These are phyloP conservation scores for Poronia punctata DNA, from an alignment of 495 filamentous ascomycete genomes.

Conservation along the genomic window DNA sequence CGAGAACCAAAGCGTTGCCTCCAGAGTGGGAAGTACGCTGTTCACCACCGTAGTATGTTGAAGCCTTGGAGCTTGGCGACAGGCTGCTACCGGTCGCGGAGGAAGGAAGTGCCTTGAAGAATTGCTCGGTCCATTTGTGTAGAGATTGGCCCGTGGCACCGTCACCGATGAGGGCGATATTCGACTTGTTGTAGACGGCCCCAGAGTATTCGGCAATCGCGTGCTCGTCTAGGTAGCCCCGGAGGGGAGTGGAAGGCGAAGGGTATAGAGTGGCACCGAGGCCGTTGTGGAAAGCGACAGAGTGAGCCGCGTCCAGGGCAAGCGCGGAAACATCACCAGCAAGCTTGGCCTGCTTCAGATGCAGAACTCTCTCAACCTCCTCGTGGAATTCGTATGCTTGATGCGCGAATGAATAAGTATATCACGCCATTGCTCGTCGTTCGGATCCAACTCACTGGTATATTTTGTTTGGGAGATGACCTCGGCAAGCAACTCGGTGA, in stretches of 20 bases:
- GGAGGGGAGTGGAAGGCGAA: slow-evolving; percentile 57
- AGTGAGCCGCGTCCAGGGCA: slow-evolving; percentile 79
- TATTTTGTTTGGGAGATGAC: slow-evolving; percentile 83
- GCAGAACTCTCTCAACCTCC: slow-evolving; percentile 66
- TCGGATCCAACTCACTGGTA: slow-evolving; percentile 51
- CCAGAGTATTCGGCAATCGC: slow-evolving; percentile 63
- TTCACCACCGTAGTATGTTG: slow-evolving; percentile 91
- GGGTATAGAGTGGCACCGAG: slow-evolving; percentile 73
- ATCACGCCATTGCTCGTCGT: slow-evolving; percentile 16
- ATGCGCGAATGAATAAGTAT: slow-evolving; percentile 6
- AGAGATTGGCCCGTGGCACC: slow-evolving; percentile 71
- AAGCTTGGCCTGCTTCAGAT: slow-evolving; percentile 61
- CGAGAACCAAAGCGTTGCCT: slow-evolving; percentile 75
- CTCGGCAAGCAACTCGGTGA: slow-evolving; percentile 89
- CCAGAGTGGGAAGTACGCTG: slow-evolving; percentile 72
- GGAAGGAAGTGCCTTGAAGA: slow-evolving; percentile 59
- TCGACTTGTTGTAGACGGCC: slow-evolving; percentile 76
- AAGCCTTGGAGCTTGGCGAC: slow-evolving; percentile 40
- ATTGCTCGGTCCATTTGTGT: slow-evolving; percentile 85
- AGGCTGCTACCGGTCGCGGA: slow-evolving; percentile 24
- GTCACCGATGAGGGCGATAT: slow-evolving; percentile 85
- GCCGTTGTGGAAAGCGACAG: slow-evolving; percentile 87
- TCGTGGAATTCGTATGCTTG: slow-evolving; percentile 84
- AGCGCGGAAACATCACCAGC: slow-evolving; percentile 58
- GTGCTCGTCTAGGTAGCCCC: slow-evolving; percentile 69